Evolutionary conservation across 257 asterid species (phyloP).

Genomic region (Datura wrightii): DNA sequence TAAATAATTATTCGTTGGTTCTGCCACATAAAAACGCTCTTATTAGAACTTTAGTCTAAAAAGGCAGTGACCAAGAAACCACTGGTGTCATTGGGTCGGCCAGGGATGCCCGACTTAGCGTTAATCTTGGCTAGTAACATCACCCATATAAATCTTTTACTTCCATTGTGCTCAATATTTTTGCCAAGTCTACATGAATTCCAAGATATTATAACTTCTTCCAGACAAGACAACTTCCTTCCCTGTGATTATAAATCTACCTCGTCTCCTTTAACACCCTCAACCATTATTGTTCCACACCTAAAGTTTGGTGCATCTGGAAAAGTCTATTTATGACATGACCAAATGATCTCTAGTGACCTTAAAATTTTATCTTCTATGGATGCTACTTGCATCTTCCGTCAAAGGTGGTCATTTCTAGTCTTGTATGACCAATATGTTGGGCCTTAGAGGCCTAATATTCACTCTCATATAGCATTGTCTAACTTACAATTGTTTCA

Average conservation of each 20-base stretch:
- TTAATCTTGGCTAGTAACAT: background rate
- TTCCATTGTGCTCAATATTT: background rate
- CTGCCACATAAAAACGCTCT: background rate
- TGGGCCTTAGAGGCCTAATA: background rate
- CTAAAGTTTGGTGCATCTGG: background rate
- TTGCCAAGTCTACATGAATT: background rate
- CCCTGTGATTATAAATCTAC: too few species aligned
- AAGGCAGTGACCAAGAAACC: background rate
- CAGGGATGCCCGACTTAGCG: background rate
- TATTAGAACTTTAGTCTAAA: background rate
- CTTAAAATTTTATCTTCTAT: background rate
- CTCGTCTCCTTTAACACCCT: background rate
- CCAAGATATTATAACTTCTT: background rate
- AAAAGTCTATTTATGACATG: background rate
- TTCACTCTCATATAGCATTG: background rate
- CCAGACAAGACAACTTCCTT: background rate
- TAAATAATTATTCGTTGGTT: background rate
- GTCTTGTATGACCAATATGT: background rate
- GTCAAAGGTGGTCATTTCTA: background rate
- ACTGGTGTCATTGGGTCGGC: background rate
- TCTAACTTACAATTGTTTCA: background rate
- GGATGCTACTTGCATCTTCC: background rate
- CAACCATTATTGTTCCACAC: constrained; percentile 1
- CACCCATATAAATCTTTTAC: background rate
- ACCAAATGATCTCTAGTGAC: background rate